These are phyloP conservation scores for Acacia concinna DNA, from an alignment of 331 rosid genomes.

Conservation along the genomic window DNA sequence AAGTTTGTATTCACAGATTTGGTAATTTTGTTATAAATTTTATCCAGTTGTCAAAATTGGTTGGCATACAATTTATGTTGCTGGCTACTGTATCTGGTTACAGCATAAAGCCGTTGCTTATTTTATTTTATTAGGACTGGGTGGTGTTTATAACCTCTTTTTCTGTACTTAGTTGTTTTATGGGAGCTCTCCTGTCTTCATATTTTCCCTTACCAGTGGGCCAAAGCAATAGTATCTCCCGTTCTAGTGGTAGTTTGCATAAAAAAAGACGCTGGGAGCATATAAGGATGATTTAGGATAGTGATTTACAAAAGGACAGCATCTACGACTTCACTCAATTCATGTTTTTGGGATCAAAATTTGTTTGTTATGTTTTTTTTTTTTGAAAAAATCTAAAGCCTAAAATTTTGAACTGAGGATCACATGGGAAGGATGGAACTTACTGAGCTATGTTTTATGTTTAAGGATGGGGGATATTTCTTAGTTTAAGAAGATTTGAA, in stretches of 20 bases:
- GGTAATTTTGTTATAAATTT: not conserved
- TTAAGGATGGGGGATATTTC: not conserved
- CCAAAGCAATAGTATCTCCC: not conserved
- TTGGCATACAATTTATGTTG: not conserved
- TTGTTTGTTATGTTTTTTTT: not conserved
- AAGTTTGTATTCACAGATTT: not conserved
- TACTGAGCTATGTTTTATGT: not conserved
- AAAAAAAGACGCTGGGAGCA: not conserved
- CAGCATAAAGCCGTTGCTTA: not conserved
- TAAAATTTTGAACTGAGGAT: not conserved
- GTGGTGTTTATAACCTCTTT: not conserved
- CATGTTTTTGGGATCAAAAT: not conserved
- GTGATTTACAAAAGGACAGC: not conserved
- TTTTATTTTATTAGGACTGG: not conserved
- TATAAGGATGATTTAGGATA: not conserved
- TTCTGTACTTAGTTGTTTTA: not conserved
- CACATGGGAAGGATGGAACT: not conserved
- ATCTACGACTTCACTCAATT: not conserved
- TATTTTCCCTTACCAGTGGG: not conserved
- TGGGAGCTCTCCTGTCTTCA: not conserved
- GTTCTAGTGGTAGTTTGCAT: conserved; percentile 1
- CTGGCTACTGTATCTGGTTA: not conserved
- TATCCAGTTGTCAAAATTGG: not conserved
- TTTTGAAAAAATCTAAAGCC: not conserved
- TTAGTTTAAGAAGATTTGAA: not conserved